Conservation (phyloP, 2,329 filamentous ascomycete genomes). For the Cordyceps tenuipes region DNA sequence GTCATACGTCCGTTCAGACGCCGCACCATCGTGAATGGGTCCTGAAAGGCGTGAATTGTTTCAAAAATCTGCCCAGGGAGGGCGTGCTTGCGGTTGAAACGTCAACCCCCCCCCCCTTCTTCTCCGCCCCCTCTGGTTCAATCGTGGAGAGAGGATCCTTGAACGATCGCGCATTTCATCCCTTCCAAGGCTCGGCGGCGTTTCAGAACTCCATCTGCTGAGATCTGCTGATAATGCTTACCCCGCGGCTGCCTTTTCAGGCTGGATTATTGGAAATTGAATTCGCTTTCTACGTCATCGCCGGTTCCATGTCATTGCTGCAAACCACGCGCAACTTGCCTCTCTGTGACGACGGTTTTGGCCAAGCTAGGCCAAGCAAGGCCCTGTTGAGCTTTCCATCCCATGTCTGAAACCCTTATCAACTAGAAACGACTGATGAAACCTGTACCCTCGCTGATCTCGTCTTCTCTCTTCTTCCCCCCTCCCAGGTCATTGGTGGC, state of each 20-base stretch:
- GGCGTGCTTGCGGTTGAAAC: not conserved
- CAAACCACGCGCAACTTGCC: not conserved
- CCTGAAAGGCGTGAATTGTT: not conserved
- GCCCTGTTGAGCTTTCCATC: not conserved
- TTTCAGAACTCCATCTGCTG: not conserved
- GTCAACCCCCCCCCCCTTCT: no score
- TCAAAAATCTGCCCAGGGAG: not conserved
- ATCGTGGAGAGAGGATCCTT: not conserved
- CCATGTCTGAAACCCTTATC: not conserved
- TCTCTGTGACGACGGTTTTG: not conserved
- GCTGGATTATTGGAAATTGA: no score
- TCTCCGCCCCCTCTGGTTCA: not conserved
- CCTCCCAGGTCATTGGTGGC: constrained; percentile 43
- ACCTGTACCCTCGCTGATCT: not conserved
- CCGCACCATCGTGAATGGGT: not conserved
- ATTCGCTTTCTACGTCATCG: no score
- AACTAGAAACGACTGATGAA: not conserved
- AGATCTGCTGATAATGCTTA: no score
- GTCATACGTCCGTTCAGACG: not conserved
- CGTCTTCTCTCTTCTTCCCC: not conserved
- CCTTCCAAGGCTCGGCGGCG: not conserved
- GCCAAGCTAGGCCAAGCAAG: not conserved
- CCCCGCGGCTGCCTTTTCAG: no score
- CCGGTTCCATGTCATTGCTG: not conserved
- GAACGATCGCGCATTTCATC: not conserved